Evolutionary conservation across 139 green algal genomes (phyloP), one percentile per base, ranked within the genome.

Genomic region (Chlamydomonas sphaeroides): DNA sequence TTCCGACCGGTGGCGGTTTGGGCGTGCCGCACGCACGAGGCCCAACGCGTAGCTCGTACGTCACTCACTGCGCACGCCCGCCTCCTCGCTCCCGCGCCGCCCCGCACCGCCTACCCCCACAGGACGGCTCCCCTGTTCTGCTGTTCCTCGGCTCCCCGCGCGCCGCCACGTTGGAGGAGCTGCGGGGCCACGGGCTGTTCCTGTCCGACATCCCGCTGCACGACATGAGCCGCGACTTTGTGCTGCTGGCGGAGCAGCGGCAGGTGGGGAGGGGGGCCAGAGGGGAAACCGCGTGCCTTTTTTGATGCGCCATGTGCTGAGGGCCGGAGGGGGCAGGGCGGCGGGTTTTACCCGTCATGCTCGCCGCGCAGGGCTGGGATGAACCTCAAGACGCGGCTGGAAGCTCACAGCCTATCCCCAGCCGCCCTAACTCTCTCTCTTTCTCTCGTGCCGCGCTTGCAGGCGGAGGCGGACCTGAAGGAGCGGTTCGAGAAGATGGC

Each of bases 211-310:
- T 92, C 23, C 85, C 85, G 28, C 57, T 88, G 68, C 79, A 92
- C 84, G 85, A 90, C 83, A 84, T 90, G 79, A 78, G 33, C 36
- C 41, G 78, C 5, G 88, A 92, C 83, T 92, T 88, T 57, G 68
- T 92, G 25, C 73, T 92, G 85, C 78, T 92, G 68, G 83, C 83
- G 30, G 88, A 92, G 85, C 88, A 92, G 79, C 53, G 88, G 20
- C 70, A 85, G 67, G 85, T 87, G 7, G 83, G 88, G 68, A 73
- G 83, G 79, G 73, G 79, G 85, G 78, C n/a, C n/a, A n/a, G n/a
- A n/a, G n/a, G n/a, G n/a, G n/a, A n/a, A n/a, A n/a, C n/a, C n/a
- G n/a, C n/a, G n/a, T n/a, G n/a, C n/a, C n/a, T n/a, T n/a, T n/a
- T n/a, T n/a, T n/a, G n/a, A n/a, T n/a, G n/a, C n/a, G n/a, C n/a